Evolutionary conservation across 495 filamentous ascomycete species (phyloP).

Genomic region (Talaromyces borbonicus): DNA sequence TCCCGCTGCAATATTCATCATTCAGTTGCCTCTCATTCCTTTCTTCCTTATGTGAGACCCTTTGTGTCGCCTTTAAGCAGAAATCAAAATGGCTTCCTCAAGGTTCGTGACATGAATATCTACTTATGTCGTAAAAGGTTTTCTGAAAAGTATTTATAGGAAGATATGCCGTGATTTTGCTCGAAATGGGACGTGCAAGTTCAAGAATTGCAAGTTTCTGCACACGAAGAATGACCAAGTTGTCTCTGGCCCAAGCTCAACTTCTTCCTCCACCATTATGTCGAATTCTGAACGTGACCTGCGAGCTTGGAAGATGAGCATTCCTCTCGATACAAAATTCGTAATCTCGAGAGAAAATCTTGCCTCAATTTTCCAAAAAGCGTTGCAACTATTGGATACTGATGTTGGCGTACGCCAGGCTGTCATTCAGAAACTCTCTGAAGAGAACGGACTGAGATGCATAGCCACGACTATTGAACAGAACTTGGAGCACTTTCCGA

Average conservation of each 20-base stretch:
- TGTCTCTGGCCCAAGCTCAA: not conserved
- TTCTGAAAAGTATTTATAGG: not conserved
- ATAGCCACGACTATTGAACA: constrained; percentile 19
- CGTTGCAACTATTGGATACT: constrained; percentile 15
- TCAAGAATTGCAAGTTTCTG: constrained; percentile 11
- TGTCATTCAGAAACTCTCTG: constrained; percentile 19
- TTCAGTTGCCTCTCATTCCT: too few relatives aligned
- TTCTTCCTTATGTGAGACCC: too few relatives aligned
- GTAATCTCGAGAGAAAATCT: constrained; percentile 3
- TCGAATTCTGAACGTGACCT: constrained; percentile 9
- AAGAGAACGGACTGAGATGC: constrained; percentile 17
- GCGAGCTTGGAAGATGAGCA: constrained; percentile 9
- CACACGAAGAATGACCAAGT: constrained; percentile 5
- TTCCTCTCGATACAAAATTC: constrained; percentile 4
- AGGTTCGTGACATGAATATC: too few relatives aligned
- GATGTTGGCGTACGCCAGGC: constrained; percentile 18
- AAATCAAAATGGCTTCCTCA: too few relatives aligned
- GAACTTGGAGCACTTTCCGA: constrained; percentile 13
- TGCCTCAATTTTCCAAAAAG: constrained; percentile 13
- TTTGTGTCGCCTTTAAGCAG: too few relatives aligned
- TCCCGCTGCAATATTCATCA: too few relatives aligned
- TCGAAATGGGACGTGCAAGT: constrained; percentile 9
- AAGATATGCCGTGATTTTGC: constrained; percentile 12
- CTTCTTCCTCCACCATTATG: not conserved
- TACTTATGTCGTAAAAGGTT: too few relatives aligned